A percentile compares a stretch with the other conserved stretches of the same genome.
Conservation (phyloP, 352 stramenopile species). For the Globisporangium takayamanum region DNA sequence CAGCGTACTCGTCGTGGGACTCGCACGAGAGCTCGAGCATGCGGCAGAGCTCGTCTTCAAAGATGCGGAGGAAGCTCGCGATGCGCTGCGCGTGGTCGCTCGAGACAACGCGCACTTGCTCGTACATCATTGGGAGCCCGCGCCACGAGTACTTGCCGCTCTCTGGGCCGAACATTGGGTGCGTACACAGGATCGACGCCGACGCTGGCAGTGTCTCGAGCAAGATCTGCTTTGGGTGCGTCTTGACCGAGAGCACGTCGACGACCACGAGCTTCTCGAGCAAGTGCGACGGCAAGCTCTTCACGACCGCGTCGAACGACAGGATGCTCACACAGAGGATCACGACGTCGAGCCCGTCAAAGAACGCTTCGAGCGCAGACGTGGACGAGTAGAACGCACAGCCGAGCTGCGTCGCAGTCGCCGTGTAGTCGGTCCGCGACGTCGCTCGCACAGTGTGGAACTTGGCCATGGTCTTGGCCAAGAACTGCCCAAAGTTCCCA, state of each 20-base stretch:
- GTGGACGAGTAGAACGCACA: slow-evolving; percentile 52
- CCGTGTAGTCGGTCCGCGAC: slow-evolving; percentile 85
- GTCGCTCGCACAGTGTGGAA: slow-evolving; percentile 84
- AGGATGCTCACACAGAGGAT: slow-evolving; percentile 86
- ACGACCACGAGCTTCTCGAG: slow-evolving; percentile 91
- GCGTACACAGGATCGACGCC: slow-evolving; percentile 94
- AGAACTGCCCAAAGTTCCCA: slow-evolving; percentile 97
- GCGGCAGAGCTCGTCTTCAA: slow-evolving; percentile 94
- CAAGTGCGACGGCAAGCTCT: slow-evolving; percentile 53
- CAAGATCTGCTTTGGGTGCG: slow-evolving; percentile 92
- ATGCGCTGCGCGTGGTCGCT: slow-evolving; percentile 60
- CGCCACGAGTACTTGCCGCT: slow-evolving; percentile 94
- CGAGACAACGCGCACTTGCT: slow-evolving; percentile 84
- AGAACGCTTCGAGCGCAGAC: slow-evolving; percentile 86
- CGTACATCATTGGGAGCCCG: slow-evolving; percentile 94
- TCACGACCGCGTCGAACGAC: slow-evolving; percentile 66
- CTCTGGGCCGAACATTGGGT: slow-evolving; percentile 98
- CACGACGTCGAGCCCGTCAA: slow-evolving; percentile 91
- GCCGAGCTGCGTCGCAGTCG: slow-evolving; percentile 37
- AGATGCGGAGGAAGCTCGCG: slow-evolving; percentile 92
- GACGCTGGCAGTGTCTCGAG: slow-evolving; percentile 85
- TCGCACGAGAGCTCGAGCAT: slow-evolving; percentile 97
- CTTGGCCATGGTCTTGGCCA: slow-evolving; percentile 93
- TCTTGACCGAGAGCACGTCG: slow-evolving; percentile 98
- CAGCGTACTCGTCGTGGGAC: slow-evolving; percentile 94